Evolutionary conservation across 2,329 filamentous ascomycete genomes (phyloP).

Genomic region (Penicillium thymicola): DNA sequence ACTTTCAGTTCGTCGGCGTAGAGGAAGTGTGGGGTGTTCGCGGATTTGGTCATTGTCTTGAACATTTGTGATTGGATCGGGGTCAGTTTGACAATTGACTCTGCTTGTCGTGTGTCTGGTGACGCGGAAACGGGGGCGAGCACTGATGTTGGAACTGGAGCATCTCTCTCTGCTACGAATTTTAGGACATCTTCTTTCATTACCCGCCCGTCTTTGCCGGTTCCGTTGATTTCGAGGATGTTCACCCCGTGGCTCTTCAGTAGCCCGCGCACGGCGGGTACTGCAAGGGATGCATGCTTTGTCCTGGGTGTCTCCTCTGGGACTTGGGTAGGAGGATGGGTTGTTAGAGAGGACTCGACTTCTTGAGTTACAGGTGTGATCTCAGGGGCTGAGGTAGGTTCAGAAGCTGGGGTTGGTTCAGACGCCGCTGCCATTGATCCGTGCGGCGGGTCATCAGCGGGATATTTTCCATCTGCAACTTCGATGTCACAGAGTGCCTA

Average conservation of each 20-base stretch:
- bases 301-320: slow-evolving; percentile 37
- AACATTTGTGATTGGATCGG: slow-evolving; percentile 91
- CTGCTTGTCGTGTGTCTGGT: slow-evolving; percentile 54
- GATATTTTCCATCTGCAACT: slow-evolving; percentile 71
- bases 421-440: slow-evolving; percentile 27
- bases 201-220: slow-evolving; percentile 86
- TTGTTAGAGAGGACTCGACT: slow-evolving; percentile 15
- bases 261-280: slow-evolving; percentile 86
- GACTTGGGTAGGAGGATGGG: slow-evolving; percentile 6
- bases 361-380: slow-evolving; percentile 10
- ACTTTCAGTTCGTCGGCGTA: slow-evolving; percentile 90
- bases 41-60: slow-evolving; percentile 90
- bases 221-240: slow-evolving; percentile 75
- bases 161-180: slow-evolving; percentile 47
- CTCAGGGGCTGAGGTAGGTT: slow-evolving; percentile 15
- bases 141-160: slow-evolving; percentile 41
- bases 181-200: slow-evolving; percentile 86
- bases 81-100: slow-evolving; percentile 68
- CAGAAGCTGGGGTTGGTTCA: slow-evolving; percentile 17
- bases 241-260: slow-evolving; percentile 75
- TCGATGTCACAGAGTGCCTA: slow-evolving; percentile 92
- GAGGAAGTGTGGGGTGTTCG: slow-evolving; percentile 90
- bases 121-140: slow-evolving; percentile 28
- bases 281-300: slow-evolving; percentile 73
- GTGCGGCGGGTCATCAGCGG: slow-evolving; percentile 50